phyloP scores from a whole-genome alignment of 441 rosid genomes.

The Aleurites moluccanus region DNA sequence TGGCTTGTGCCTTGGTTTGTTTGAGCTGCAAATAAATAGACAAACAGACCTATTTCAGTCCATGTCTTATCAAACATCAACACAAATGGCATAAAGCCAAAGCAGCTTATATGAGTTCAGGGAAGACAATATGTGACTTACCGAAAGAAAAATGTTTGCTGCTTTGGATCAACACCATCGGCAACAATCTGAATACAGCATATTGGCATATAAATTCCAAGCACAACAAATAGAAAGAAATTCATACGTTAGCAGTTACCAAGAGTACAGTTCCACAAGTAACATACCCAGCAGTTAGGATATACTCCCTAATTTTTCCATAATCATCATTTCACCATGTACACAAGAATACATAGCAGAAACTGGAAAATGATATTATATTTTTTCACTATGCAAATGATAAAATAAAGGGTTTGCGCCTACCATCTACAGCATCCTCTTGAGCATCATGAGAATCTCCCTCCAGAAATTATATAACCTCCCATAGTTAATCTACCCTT shows the following conservation, averaged over 20 bases:
- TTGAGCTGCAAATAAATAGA: constrained; percentile 55
- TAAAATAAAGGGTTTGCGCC: not conserved
- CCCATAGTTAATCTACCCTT: not conserved
- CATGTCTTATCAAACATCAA: constrained; percentile 14
- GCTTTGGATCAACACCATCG: constrained; percentile 85
- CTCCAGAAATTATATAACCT: not conserved
- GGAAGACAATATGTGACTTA: constrained; percentile 37
- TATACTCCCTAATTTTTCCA: not conserved
- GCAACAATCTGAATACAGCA: constrained; percentile 62
- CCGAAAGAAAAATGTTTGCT: constrained; percentile 84
- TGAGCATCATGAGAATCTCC: constrained; percentile 9
- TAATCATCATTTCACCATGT: not conserved
- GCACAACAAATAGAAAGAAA: constrained; percentile 3
- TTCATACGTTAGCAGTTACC: not conserved
- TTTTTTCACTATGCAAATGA: not conserved
- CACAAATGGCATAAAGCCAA: constrained; percentile 12
- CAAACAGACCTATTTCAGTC: constrained; percentile 16
- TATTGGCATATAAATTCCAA: constrained; percentile 24
- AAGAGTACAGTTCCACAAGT: constrained; percentile 5
- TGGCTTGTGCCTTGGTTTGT: constrained; percentile 63
- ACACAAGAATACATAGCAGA: not conserved
- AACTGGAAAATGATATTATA: not conserved
- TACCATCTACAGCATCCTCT: not conserved
- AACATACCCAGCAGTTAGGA: not conserved
- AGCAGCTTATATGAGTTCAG: constrained; percentile 17